Conservation (phyloP, 768 basidiomycete genomes). For the Pulveroboletus sp. region DNA sequence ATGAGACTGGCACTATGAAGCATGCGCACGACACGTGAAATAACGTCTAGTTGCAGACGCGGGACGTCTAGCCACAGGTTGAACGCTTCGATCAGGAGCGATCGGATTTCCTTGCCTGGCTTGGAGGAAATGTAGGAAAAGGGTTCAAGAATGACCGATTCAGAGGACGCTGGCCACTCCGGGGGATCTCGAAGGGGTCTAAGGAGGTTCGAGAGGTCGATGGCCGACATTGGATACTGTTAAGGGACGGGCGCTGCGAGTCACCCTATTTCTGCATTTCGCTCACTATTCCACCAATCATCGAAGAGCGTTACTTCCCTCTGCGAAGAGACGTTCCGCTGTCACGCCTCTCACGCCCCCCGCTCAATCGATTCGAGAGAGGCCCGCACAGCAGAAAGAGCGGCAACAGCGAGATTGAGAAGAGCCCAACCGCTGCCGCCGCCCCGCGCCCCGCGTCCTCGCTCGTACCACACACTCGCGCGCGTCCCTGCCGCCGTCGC, state of each 20-base stretch:
- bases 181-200: constrained; percentile 17
- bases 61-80: constrained; percentile 89
- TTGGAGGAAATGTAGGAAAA: constrained; percentile 78
- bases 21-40: constrained; percentile 86
- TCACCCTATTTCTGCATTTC: background rate
- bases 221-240: constrained; percentile 8
- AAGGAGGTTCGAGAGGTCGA: constrained; percentile 16
- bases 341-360: too few species aligned
- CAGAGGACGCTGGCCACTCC: constrained; percentile 36
- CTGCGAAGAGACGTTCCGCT: too few species aligned
- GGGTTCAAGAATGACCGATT: constrained; percentile 66
- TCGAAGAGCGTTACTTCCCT: constrained; percentile 21
- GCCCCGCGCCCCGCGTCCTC: too few species aligned
- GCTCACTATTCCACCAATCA: constrained; percentile 40
- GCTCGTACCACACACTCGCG: too few species aligned
- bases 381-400: background rate
- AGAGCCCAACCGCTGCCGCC: too few species aligned
- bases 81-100: constrained; percentile 87
- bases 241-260: background rate
- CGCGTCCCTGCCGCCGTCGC: too few species aligned
- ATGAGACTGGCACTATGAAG: constrained; percentile 91
- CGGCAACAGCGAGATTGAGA: too few species aligned
- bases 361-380: too few species aligned
- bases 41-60: constrained; percentile 59
- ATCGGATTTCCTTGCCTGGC: constrained; percentile 91